Conservation (phyloP, 345 rosid genomes). For the Eucalyptus melliodora region DNA sequence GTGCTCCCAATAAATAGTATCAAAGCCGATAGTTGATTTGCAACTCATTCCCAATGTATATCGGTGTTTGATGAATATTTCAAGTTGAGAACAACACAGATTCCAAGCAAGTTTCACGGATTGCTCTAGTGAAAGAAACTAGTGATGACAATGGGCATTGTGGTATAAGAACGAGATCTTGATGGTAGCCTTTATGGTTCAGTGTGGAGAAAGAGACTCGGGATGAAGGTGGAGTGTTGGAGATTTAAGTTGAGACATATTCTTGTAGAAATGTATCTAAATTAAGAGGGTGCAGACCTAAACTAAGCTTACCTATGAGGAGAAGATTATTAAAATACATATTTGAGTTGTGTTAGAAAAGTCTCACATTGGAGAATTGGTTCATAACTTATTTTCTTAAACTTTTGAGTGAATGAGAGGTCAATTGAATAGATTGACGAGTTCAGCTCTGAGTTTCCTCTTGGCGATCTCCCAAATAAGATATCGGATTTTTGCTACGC, state of each 20-base stretch:
- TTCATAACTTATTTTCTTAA: too few relatives aligned
- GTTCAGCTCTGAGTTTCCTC: fast-evolving
- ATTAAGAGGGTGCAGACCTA: too few relatives aligned
- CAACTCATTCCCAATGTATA: too few relatives aligned
- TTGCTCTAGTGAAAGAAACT: too few relatives aligned
- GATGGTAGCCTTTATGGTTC: background rate
- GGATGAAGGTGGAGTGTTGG: too few relatives aligned
- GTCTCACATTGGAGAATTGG: background rate
- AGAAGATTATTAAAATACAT: background rate
- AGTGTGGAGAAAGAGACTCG: too few relatives aligned
- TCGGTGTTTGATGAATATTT: background rate
- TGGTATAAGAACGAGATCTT: too few relatives aligned
- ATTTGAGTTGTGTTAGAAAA: too few relatives aligned
- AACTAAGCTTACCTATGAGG: background rate
- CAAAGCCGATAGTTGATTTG: background rate
- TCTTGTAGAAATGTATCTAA: too few relatives aligned
- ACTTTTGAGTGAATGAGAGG: background rate
- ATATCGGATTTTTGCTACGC: fast-evolving
- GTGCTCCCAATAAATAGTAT: background rate
- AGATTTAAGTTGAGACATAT: too few relatives aligned
- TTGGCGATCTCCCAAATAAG: background rate
- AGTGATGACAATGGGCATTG: too few relatives aligned
- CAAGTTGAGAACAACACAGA: background rate
- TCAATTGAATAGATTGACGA: too few relatives aligned
- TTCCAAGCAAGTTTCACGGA: background rate